Base-by-base conservation (phyloP, 139 green algal species). In the Chlorella sp. region DNA sequence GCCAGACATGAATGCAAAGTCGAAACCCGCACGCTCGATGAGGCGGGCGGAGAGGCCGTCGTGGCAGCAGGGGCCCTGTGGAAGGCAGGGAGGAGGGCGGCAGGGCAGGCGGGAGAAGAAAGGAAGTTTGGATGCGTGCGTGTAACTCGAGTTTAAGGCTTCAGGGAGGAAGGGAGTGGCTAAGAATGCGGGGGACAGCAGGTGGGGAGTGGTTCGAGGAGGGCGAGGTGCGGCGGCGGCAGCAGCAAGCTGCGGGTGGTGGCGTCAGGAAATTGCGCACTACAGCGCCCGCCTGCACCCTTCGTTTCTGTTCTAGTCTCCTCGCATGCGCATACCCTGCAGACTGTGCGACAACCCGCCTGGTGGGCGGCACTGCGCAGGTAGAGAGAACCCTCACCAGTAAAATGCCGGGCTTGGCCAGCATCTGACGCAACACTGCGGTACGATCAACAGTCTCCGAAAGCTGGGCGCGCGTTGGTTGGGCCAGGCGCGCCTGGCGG, bases 1-100 rank as follows among this genome's bases (percentile, higher is more conserved):
- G 60, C 97, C 97, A 39, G 82, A 94, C 96, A 98, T 98, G 91
- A 99, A 99, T 3, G 96, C 92, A 79, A 96, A 95, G 4, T 93
- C 89, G 82, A 99, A 99, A 32, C 94, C 96, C 87, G 96, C 89
- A 40, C 71, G 36, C 92, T 98, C 96, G 57, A 98, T 97, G 0
- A 99, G 95, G 21, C 91, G 85, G 5, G 97, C 96, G 76, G 89
- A 96, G 0, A 99, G 90, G 30, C 86, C 97, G 78, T 99, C 97
- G 80, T 98, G 95, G 86, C 95, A 97, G 89, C 94, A 96, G 30
- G 97, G 96, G 24, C 92, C 95, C 94, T 97, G 90, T 53, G 5
- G 24, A 60, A n/a, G 21, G 21, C 0, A 22, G 40, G 26, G 39
- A 9, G 5, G 78, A 4, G 19, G 73, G 19, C 32, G 34, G 7